phyloP scores from a whole-genome alignment of 169 alveolate genomes.

The Theileria luwenshuni region DNA sequence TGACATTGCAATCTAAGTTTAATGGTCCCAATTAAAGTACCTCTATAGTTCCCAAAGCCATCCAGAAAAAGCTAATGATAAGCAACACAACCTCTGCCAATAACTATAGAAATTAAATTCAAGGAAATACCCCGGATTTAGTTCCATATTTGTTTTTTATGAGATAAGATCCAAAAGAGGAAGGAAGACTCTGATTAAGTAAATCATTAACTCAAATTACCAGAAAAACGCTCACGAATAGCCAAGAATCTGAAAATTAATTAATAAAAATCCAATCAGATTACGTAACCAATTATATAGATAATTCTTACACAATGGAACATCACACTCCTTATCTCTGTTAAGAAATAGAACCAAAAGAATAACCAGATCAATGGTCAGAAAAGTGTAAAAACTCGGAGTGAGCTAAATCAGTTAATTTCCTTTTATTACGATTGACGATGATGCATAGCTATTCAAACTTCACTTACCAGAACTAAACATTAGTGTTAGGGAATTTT shows the following conservation, averaged over 20 bases:
- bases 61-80: constrained; percentile 63
- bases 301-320: constrained; percentile 27
- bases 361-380: constrained; percentile 30
- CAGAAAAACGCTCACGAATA: constrained; percentile 45
- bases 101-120: constrained; percentile 19
- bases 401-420: constrained; percentile 29
- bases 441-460: neutral
- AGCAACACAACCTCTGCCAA: constrained; percentile 54
- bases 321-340: constrained; percentile 57
- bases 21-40: neutral
- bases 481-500: neutral
- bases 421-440: neutral
- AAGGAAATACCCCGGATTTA: constrained; percentile 6
- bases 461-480: constrained; percentile 29
- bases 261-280: too few relatives aligned
- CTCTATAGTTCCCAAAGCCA: constrained; percentile 66
- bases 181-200: constrained; percentile 53
- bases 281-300: too few relatives aligned
- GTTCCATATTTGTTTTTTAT: constrained; percentile 41
- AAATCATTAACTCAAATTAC: constrained; percentile 7
- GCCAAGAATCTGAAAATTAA: constrained; percentile 50
- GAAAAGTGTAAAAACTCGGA: constrained; percentile 45
- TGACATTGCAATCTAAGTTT: constrained; percentile 55
- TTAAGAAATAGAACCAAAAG: constrained; percentile 22
- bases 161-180: constrained; percentile 54